Percentiles rank a stretch among this genome's conserved stretches.
phyloP scores from a whole-genome alignment of 306 rosid species.

The Gastrolobium bilobum region DNA sequence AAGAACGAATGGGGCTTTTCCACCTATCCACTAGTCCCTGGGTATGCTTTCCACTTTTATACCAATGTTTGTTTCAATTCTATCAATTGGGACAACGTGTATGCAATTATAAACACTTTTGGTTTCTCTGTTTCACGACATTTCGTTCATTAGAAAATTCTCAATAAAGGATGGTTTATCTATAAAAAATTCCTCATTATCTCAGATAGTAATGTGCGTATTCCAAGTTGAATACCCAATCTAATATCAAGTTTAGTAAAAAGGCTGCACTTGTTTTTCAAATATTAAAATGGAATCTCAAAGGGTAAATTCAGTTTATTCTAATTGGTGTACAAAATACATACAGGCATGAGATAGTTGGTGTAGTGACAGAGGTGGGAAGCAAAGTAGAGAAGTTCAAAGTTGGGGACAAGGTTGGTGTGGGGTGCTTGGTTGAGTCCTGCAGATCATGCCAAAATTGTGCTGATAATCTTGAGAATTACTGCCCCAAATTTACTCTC shows the following conservation, averaged over 20 bases:
- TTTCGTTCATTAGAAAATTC: too few relatives aligned
- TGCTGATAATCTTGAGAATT: slow-evolving; percentile 52
- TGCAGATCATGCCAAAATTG: slow-evolving; percentile 61
- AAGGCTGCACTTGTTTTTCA: too few relatives aligned
- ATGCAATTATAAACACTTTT: too few relatives aligned
- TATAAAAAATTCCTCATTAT: too few relatives aligned
- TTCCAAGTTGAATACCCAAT: too few relatives aligned
- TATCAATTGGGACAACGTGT: not conserved
- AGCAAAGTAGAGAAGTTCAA: slow-evolving; percentile 59
- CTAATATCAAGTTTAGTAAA: too few relatives aligned
- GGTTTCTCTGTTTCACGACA: too few relatives aligned
- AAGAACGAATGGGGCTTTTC: slow-evolving; percentile 58
- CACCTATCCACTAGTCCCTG: slow-evolving; percentile 62
- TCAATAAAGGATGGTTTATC: too few relatives aligned
- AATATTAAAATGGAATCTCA: too few relatives aligned
- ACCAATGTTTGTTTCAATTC: not conserved
- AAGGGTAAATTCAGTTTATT: not conserved
- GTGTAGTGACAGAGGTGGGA: slow-evolving; percentile 61
- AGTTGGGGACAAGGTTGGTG: slow-evolving; percentile 72
- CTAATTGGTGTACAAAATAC: not conserved
- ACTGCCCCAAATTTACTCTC: slow-evolving; percentile 51
- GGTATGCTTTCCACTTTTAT: slow-evolving; percentile 35
- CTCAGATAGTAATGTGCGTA: too few relatives aligned
- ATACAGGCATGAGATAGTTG: slow-evolving; percentile 61
- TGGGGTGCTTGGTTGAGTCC: slow-evolving; percentile 60